Percentiles rank a stretch among this genome's conserved stretches.
Conservation (phyloP, 352 stramenopile species). For the Achlya hypogyna region DNA sequence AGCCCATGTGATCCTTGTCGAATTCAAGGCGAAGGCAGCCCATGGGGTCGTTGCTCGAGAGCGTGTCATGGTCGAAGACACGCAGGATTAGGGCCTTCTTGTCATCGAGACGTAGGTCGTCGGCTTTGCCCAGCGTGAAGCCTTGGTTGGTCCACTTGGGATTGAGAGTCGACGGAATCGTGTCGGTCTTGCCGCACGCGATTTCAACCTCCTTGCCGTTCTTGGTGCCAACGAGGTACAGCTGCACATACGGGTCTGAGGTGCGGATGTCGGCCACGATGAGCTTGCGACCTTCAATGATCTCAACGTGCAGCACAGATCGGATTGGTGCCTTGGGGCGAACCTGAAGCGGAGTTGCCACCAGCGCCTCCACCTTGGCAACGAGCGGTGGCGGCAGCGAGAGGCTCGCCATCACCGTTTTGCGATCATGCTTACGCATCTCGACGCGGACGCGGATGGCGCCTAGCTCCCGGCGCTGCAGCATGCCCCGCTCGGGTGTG, state of each 20-base stretch:
- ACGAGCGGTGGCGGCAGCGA: slow-evolving; percentile 1
- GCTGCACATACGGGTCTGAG: slow-evolving; percentile 53
- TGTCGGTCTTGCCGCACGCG: slow-evolving; percentile 55
- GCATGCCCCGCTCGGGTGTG: slow-evolving; percentile 52
- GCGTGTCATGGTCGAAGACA: slow-evolving; percentile 50
- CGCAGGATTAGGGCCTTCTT: slow-evolving; percentile 52
- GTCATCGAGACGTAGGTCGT: slow-evolving; percentile 40
- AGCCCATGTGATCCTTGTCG: slow-evolving; percentile 35
- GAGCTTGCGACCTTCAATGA: slow-evolving; percentile 48
- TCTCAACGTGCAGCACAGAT: slow-evolving; percentile 39
- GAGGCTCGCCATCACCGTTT: neutral
- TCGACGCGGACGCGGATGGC: slow-evolving; percentile 37
- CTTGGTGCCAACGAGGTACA: slow-evolving; percentile 31
- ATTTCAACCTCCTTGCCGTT: slow-evolving; percentile 39
- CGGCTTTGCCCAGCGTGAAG: slow-evolving; percentile 46
- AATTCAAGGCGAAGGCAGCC: slow-evolving; percentile 49
- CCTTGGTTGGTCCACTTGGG: slow-evolving; percentile 64
- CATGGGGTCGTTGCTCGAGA: slow-evolving; percentile 39
- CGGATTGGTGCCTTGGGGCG: slow-evolving; percentile 1
- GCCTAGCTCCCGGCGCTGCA: slow-evolving; percentile 48
- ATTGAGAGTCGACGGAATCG: slow-evolving; percentile 52
- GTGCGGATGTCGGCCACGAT: slow-evolving; percentile 35
- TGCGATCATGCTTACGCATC: slow-evolving; percentile 8
- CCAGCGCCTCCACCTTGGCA: neutral
- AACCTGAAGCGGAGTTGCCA: neutral